Base-by-base conservation (phyloP, 257 asterid genomes). In the Eustoma russellianum region DNA sequence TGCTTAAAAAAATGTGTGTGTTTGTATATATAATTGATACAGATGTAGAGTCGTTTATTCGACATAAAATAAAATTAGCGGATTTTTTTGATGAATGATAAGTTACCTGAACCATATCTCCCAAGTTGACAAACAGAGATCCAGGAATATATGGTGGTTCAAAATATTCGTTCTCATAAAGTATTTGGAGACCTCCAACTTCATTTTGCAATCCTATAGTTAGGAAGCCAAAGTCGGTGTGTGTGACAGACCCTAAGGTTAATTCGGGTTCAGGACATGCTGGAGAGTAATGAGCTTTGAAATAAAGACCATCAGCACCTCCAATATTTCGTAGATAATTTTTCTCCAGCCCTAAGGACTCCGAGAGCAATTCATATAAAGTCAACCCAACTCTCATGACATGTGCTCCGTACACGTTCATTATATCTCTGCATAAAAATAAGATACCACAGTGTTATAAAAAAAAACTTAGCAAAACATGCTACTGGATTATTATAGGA, bases 41-140 rank as follows among this genome's bases (percentile, higher is more conserved):
- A n/a, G n/a, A n/a, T n/a, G n/a, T n/a, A n/a, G n/a, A n/a, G n/a
- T n/a, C n/a, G n/a, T n/a, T n/a, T n/a, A n/a, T n/a, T n/a, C n/a
- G n/a, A n/a, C n/a, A n/a, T n/a, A n/a, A n/a, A n/a, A n/a, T n/a
- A n/a, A n/a, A n/a, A n/a, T n/a, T n/a, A n/a, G 17, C 0, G 16
- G 30, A 6, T 2, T 34, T 8, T 0, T n/a, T n/a, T n/a, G 17
- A 38, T 9, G 38, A 14, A 15, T 6, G 11, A 46, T 15, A 12
- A 48, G 41, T 64, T 65, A 41, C 70, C 70, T 65, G 70, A 17
- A 65, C 44, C 53, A 65, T 34, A 16, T 65, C 65, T 10, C 64
- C 70, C 46, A 51, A 1, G 44, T 65, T 65, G 13, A 65, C n/a
- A 3, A 65, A 11, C 0, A 65, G 8, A 33, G 60, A 48, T n/a